These are phyloP conservation scores for Akebia trifoliata DNA, from an alignment of 164 flowering plant genomes.

Conservation along the genomic window DNA sequence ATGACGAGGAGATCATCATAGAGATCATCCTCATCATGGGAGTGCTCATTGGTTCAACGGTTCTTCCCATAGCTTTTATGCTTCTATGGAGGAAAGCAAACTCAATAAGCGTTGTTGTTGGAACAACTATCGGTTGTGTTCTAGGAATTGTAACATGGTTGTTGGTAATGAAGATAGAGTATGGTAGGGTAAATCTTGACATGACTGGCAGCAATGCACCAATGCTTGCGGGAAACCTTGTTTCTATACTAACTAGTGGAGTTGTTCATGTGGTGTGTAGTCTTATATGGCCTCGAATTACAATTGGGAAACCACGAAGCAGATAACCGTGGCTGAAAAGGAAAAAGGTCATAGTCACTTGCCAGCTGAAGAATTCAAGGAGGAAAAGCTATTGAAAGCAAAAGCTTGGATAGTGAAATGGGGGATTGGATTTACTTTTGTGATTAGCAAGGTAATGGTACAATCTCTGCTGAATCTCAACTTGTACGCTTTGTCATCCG, in stretches of 20 bases:
- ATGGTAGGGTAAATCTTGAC: slow-evolving; percentile 71
- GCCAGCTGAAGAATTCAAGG: slow-evolving; percentile 63
- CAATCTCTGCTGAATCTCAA: too few species aligned
- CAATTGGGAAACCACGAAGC: slow-evolving; percentile 74
- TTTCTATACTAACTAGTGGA: slow-evolving; percentile 76
- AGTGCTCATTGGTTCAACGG: slow-evolving; percentile 83
- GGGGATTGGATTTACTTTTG: slow-evolving; percentile 78
- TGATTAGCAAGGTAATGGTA: too few species aligned
- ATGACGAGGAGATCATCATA: too few species aligned
- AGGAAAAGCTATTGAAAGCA: slow-evolving; percentile 55
- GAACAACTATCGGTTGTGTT: slow-evolving; percentile 53
- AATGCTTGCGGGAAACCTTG: slow-evolving; percentile 89
- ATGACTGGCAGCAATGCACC: slow-evolving; percentile 92
- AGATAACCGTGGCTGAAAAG: slow-evolving; percentile 75
- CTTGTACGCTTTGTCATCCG: too few species aligned
- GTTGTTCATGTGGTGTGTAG: slow-evolving; percentile 70
- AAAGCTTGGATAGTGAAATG: slow-evolving; percentile 84
- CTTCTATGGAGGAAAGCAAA: slow-evolving; percentile 89
- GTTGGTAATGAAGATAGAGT: slow-evolving; percentile 48
- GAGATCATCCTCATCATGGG: slow-evolving; percentile 85
- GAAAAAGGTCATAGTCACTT: slow-evolving; percentile 49
- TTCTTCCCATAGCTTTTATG: slow-evolving; percentile 83
- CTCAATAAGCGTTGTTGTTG: slow-evolving; percentile 65
- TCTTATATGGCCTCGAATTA: slow-evolving; percentile 62
- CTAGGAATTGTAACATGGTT: slow-evolving; percentile 73